These are phyloP conservation scores for Melampsora larici-populina DNA, from an alignment of 1,284 basidiomycete genomes.

Conservation along the genomic window DNA sequence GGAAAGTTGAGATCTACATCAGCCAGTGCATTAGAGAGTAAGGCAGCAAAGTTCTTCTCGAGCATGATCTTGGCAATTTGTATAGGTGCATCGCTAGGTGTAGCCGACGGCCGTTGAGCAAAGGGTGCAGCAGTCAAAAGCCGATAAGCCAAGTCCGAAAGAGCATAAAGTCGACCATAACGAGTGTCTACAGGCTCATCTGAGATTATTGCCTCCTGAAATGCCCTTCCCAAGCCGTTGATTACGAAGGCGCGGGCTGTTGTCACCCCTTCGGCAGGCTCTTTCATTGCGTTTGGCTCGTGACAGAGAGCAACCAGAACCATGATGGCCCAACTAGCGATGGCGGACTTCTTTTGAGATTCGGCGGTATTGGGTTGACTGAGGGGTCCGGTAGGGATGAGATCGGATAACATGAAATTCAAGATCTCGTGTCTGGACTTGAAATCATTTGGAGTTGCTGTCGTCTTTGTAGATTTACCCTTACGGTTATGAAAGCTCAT, in stretches of 20 bases:
- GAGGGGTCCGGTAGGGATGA: conserved; percentile 53
- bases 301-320: conserved; percentile 86
- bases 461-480: conserved; percentile 65
- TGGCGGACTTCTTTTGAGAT: conserved; percentile 51
- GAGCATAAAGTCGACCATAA: conserved; percentile 82
- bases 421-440: conserved; percentile 60
- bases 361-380: conserved; percentile 49
- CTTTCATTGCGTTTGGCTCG: conserved; percentile 71
- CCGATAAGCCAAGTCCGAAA: conserved; percentile 83
- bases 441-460: conserved; percentile 49
- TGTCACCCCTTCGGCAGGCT: conserved; percentile 72
- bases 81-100: conserved; percentile 70
- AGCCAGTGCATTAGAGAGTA: conserved; percentile 79
- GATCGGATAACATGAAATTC: conserved; percentile 63
- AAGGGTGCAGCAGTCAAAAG: conserved; percentile 73
- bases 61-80: conserved; percentile 97
- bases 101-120: conserved; percentile 56
- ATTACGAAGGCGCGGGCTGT: conserved; percentile 83
- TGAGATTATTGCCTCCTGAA: conserved; percentile 70
- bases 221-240: conserved; percentile 77
- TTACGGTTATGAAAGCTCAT: conserved; percentile 70
- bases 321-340: conserved; percentile 75
- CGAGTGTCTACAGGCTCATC: conserved; percentile 69
- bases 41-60: conserved; percentile 92
- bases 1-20: conserved; percentile 97